phyloP scores from a whole-genome alignment of 371 early-diverging fungal species.

The Saksenaea oblongispora region DNA sequence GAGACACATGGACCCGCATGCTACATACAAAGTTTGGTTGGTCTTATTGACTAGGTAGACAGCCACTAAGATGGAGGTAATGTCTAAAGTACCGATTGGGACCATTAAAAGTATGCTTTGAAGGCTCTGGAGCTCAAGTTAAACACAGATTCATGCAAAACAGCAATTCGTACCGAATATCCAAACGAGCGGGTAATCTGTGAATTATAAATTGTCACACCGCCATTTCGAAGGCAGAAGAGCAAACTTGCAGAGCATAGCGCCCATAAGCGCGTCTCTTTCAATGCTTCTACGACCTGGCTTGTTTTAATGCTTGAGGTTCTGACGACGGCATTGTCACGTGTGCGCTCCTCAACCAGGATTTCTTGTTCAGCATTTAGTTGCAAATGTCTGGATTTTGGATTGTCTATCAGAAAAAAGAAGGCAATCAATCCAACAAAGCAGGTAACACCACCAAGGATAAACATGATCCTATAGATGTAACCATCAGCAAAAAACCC shows the following conservation, averaged over 20 bases:
- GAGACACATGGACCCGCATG: slow-evolving; percentile 22
- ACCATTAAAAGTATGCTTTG: slow-evolving; percentile 34
- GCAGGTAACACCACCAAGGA: slow-evolving; percentile 29
- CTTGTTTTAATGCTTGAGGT: slow-evolving; percentile 29
- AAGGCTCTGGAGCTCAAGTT: slow-evolving; percentile 17
- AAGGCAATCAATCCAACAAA: slow-evolving; percentile 26
- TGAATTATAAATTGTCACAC: slow-evolving; percentile 33
- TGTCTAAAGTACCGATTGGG: slow-evolving; percentile 31
- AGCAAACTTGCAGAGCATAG: slow-evolving; percentile 29
- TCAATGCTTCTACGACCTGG: slow-evolving; percentile 38
- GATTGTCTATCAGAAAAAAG: slow-evolving; percentile 40
- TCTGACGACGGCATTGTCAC: slow-evolving; percentile 40
- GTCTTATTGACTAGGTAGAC: slow-evolving; percentile 20
- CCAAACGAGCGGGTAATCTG: slow-evolving; percentile 34
- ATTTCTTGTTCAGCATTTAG: slow-evolving; percentile 40
- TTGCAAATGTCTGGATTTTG: slow-evolving; percentile 24
- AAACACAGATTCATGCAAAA: not conserved
- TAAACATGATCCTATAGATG: slow-evolving; percentile 40
- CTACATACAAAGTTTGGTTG: slow-evolving; percentile 29
- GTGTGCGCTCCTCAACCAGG: slow-evolving; percentile 38
- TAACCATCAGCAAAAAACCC: not conserved
- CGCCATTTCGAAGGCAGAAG: slow-evolving; percentile 40
- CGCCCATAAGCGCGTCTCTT: slow-evolving; percentile 34
- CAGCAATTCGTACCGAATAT: slow-evolving; percentile 9
- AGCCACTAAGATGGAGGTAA: slow-evolving; percentile 25